phyloP scores from a whole-genome alignment of 2,329 filamentous ascomycete species.

The Cercospora berteroae region DNA sequence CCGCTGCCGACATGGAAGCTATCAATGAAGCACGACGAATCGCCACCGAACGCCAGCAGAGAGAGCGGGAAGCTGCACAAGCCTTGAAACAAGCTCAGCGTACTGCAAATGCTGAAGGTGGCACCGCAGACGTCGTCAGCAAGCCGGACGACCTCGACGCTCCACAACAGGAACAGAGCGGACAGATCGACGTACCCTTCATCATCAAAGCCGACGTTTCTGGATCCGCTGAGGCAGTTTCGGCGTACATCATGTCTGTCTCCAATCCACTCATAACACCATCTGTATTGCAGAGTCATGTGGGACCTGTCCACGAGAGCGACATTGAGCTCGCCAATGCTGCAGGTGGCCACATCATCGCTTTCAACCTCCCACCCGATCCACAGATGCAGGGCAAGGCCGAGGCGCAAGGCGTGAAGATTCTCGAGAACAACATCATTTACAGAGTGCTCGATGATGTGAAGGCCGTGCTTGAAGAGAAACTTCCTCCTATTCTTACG shows the following conservation, averaged over 20 bases:
- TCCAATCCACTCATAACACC: conserved; percentile 82
- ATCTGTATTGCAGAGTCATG: conserved; percentile 70
- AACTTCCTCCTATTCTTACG: conserved; percentile 65
- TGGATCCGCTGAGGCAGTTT: conserved; percentile 88
- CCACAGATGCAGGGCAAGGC: conserved; percentile 66
- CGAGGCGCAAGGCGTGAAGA: conserved; percentile 66
- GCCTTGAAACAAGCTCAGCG: conserved; percentile 30
- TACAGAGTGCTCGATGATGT: conserved; percentile 76
- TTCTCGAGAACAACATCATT: conserved; percentile 84
- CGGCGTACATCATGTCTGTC: conserved; percentile 70
- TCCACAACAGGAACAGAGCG: conserved; percentile 44
- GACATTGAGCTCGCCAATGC: conserved; percentile 84
- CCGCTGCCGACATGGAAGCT: conserved; percentile 68
- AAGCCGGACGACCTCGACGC: conserved; percentile 29
- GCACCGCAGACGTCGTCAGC: conserved; percentile 28
- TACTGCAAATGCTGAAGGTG: conserved; percentile 17
- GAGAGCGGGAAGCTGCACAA: conserved; percentile 50
- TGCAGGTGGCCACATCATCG: conserved; percentile 73
- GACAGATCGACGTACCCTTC: conserved; percentile 67
- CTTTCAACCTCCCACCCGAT: conserved; percentile 76
- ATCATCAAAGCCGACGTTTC: conserved; percentile 90
- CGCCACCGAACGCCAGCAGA: conserved; percentile 61
- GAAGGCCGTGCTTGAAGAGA: conserved; percentile 64
- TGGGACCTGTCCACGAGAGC: conserved; percentile 77
- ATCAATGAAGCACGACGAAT: conserved; percentile 66